phyloP scores from a whole-genome alignment of 2,329 filamentous ascomycete species.

The Diaporthe citri region DNA sequence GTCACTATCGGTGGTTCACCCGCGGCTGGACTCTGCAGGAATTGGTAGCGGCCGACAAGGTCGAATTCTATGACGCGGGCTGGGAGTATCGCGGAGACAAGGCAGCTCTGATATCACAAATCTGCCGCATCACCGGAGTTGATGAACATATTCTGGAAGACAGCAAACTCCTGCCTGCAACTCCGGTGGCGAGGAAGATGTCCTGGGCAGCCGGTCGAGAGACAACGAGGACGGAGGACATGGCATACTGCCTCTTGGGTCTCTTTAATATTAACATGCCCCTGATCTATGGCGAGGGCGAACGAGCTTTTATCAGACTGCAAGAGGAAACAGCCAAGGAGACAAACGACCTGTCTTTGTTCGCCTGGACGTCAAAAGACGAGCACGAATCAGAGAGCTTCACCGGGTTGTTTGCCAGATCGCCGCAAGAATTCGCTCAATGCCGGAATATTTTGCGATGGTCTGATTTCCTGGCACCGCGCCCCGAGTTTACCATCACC shows the following conservation, averaged over 20 bases:
- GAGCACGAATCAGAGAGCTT: conserved; percentile 21
- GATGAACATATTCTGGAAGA: conserved; percentile 30
- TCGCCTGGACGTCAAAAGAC: conserved; percentile 36
- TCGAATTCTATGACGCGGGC: conserved; percentile 35
- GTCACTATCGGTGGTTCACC: conserved; percentile 31
- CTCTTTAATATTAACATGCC: conserved; percentile 47
- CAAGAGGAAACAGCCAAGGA: conserved; percentile 46
- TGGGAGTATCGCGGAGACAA: conserved; percentile 37
- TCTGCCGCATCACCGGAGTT: conserved; percentile 33
- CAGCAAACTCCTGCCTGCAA: conserved; percentile 11
- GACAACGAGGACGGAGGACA: conserved; percentile 44
- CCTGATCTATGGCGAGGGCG: conserved; percentile 47
- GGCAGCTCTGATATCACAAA: conserved; percentile 1
- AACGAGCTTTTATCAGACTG: conserved; percentile 43
- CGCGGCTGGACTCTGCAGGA: conserved; percentile 40
- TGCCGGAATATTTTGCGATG: conserved; percentile 18
- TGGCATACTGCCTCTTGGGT: conserved; percentile 43
- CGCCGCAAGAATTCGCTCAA: conserved; percentile 30
- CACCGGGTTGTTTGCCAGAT: conserved; percentile 36
- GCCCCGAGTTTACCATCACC: not conserved
- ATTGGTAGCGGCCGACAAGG: conserved; percentile 29
- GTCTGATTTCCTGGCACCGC: not conserved
- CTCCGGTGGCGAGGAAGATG: conserved; percentile 44
- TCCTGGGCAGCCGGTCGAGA: conserved; percentile 44
- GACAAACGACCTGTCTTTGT: conserved; percentile 37